These are phyloP conservation scores for Agapanthus africanus DNA, from an alignment of 106 monocot genomes.

Conservation along the genomic window DNA sequence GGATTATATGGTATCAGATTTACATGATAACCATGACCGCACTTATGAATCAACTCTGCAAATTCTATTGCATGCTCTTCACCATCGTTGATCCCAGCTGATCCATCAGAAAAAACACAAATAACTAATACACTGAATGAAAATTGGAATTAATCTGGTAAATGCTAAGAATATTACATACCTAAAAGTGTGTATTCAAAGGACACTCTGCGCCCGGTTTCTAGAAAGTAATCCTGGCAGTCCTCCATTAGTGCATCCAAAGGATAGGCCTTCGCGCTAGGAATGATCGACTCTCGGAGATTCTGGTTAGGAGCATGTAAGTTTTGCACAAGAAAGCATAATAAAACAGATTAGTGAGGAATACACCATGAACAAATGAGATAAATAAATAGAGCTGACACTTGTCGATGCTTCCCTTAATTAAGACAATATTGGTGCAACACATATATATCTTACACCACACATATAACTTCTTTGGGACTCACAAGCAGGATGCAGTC, in stretches of 20 bases:
- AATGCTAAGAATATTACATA: not conserved
- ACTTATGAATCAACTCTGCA: slow-evolving; percentile 58
- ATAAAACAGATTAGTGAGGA: slow-evolving; percentile 1
- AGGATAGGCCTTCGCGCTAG: slow-evolving; percentile 91
- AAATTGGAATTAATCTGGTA: not conserved
- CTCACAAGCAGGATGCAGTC: too few species aligned
- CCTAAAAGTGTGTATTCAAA: slow-evolving; percentile 97
- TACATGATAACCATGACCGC: slow-evolving; percentile 69
- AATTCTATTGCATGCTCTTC: slow-evolving; percentile 66
- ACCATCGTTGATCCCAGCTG: slow-evolving; percentile 74
- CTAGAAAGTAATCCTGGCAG: slow-evolving; percentile 69
- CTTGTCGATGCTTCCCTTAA: too few species aligned
- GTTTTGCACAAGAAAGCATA: slow-evolving; percentile 23
- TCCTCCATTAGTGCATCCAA: slow-evolving; percentile 70
- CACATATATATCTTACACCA: too few species aligned
- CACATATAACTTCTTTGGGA: too few species aligned
- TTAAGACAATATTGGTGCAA: too few species aligned
- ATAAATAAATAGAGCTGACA: too few species aligned
- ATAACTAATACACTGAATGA: not conserved
- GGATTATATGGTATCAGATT: slow-evolving; percentile 97
- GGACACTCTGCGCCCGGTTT: slow-evolving; percentile 81
- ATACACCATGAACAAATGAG: too few species aligned
- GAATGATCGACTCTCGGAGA: slow-evolving; percentile 72
- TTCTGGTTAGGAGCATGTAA: slow-evolving; percentile 94
- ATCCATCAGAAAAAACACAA: slow-evolving; percentile 8